Conservation (phyloP, 2,329 filamentous ascomycete genomes). For the Fusarium equiseti region DNA sequence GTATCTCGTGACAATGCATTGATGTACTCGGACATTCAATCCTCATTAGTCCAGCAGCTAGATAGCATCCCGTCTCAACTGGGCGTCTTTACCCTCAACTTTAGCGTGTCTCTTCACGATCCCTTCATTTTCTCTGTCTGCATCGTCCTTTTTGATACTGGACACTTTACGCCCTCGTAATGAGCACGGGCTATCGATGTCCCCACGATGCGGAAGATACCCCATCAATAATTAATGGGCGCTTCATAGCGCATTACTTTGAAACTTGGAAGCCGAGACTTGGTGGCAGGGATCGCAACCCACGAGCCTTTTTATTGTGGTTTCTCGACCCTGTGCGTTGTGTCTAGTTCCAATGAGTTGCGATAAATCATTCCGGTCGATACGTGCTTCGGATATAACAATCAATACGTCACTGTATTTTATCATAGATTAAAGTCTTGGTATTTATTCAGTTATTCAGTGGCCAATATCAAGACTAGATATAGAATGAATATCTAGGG, state of each 20-base stretch:
- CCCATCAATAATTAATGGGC: not conserved
- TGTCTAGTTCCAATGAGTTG: not conserved
- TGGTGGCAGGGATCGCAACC: conserved; percentile 6
- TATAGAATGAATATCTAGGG: not conserved
- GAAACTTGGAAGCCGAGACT: conserved; percentile 18
- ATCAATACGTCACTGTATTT: not conserved
- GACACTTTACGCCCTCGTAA: not conserved
- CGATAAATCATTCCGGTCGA: not conserved
- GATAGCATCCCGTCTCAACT: not conserved
- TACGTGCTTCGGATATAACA: not conserved
- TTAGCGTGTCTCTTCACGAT: not conserved
- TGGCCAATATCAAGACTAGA: not conserved
- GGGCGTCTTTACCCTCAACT: not conserved
- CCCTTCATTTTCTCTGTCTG: not conserved
- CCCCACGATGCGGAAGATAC: not conserved
- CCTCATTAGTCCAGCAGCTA: not conserved
- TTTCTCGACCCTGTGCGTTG: not conserved
- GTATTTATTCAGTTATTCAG: not conserved
- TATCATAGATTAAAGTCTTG: not conserved
- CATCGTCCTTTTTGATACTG: not conserved
- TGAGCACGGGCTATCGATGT: not conserved
- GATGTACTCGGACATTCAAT: not conserved
- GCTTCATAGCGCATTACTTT: not conserved
- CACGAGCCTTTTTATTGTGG: not conserved
- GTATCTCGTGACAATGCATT: not conserved